Conservation (phyloP, 2,329 filamentous ascomycete species). For the Boeremia exigua region DNA sequence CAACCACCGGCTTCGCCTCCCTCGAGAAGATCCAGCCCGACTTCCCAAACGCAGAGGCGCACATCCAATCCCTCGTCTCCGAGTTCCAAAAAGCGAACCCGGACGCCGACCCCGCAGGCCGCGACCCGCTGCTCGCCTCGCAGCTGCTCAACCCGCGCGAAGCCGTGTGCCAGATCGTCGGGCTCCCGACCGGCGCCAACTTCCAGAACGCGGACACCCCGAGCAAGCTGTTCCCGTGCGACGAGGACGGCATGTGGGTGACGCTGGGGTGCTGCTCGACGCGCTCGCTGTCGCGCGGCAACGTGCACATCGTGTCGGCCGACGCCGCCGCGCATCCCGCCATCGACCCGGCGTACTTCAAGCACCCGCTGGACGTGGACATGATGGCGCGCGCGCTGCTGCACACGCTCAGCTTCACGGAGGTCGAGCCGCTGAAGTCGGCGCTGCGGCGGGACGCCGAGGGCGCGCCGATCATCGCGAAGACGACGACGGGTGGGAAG, state of each 20-base stretch:
- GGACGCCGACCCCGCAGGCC: constrained; percentile 30
- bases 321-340: constrained; percentile 43
- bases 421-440: constrained; percentile 40
- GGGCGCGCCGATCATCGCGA: constrained; percentile 19
- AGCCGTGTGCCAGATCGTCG: constrained; percentile 31
- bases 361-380: constrained; percentile 54
- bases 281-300: constrained; percentile 51
- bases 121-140: constrained; percentile 27
- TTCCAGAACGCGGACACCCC: constrained; percentile 7
- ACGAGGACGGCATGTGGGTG: constrained; percentile 31
- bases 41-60: constrained; percentile 25
- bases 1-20: constrained; percentile 34
- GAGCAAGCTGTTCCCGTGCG: constrained; percentile 18
- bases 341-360: constrained; percentile 54
- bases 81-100: constrained; percentile 27
- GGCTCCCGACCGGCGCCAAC: constrained; percentile 25
- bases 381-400: constrained; percentile 46
- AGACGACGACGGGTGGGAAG: not conserved
- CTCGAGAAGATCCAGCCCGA: constrained; percentile 28
- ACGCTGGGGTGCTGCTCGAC: constrained; percentile 28
- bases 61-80: constrained; percentile 28
- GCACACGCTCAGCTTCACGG: constrained; percentile 38
- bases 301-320: constrained; percentile 49
- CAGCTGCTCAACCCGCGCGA: constrained; percentile 36
- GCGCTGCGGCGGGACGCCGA: constrained; percentile 30